phyloP scores from a whole-genome alignment of 1,284 basidiomycete genomes.

The Microbotryum intermedium region DNA sequence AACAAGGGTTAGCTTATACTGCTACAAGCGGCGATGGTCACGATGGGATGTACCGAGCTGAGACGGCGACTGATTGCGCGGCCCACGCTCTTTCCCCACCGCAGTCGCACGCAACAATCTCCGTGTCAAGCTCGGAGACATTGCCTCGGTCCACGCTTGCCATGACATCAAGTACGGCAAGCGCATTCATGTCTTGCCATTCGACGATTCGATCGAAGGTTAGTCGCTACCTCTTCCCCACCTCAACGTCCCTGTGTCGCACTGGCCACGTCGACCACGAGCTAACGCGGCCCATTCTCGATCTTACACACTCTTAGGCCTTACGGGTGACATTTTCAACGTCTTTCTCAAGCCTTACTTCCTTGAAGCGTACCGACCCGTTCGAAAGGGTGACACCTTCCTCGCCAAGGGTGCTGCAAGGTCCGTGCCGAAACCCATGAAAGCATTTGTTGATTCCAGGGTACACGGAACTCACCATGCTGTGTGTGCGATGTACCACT shows the following conservation, averaged over 20 bases:
- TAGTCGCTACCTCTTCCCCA: constrained; percentile 3
- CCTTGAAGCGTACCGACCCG: constrained; percentile 94
- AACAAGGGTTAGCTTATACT: constrained; percentile 60
- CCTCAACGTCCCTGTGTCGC: neutral
- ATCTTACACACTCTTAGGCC: constrained; percentile 38
- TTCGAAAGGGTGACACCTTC: constrained; percentile 96
- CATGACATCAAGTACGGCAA: constrained; percentile 99
- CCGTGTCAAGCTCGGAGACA: constrained; percentile 92
- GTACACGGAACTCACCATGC: neutral
- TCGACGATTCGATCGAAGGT: constrained; percentile 97
- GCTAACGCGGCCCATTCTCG: neutral
- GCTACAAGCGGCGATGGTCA: neutral
- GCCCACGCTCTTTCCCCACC: neutral
- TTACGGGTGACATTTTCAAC: constrained; percentile 97
- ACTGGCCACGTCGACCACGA: neutral
- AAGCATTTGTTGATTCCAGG: neutral
- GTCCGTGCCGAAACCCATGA: constrained; percentile 35
- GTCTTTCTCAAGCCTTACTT: constrained; percentile 99
- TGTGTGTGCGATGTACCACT: neutral
- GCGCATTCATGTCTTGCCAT: constrained; percentile 91
- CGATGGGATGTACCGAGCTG: too few relatives aligned
- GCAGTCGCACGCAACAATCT: constrained; percentile 93
- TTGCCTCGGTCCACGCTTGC: constrained; percentile 90
- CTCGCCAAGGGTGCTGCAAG: constrained; percentile 95
- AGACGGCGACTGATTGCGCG: neutral